Percentiles rank a stretch among this genome's conserved stretches.
phyloP scores from a whole-genome alignment of 2,329 filamentous ascomycete genomes.

The Phaeosphaeriaceae sp. region DNA sequence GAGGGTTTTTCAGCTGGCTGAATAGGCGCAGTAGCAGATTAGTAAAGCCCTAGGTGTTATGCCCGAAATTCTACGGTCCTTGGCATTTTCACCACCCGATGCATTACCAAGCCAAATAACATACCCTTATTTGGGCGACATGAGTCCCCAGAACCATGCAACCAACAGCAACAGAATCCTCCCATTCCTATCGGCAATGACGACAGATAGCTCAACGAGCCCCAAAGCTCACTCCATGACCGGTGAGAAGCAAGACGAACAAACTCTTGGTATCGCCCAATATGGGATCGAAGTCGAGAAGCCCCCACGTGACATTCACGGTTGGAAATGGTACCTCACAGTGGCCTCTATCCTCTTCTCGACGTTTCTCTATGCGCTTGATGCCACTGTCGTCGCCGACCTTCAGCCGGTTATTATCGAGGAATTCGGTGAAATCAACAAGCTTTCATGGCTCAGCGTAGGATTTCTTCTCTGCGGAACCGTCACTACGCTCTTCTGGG shows the following conservation, averaged over 20 bases:
- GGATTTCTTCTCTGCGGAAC: background rate
- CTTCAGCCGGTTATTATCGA: background rate
- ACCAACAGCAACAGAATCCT: too few relatives aligned
- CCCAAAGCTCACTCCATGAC: background rate
- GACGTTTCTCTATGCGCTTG: background rate
- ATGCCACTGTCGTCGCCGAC: background rate
- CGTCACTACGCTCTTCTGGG: background rate
- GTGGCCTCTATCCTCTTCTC: background rate
- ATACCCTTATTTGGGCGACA: too few relatives aligned
- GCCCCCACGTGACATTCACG: background rate
- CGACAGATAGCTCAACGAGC: too few relatives aligned
- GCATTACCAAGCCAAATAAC: too few relatives aligned
- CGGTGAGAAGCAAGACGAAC: background rate
- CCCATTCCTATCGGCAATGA: too few relatives aligned
- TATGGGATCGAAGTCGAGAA: background rate
- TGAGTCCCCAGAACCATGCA: too few relatives aligned
- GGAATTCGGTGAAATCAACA: background rate
- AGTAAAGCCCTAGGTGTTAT: too few relatives aligned
- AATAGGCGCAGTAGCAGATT: too few relatives aligned
- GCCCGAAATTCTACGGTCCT: too few relatives aligned
- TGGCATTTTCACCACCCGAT: too few relatives aligned
- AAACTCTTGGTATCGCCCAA: too few relatives aligned
- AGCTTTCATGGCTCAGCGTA: background rate
- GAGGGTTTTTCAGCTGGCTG: too few relatives aligned
- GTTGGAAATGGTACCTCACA: background rate